Evolutionary conservation across 257 asterid species (phyloP).

Genomic region (Lantana camara): DNA sequence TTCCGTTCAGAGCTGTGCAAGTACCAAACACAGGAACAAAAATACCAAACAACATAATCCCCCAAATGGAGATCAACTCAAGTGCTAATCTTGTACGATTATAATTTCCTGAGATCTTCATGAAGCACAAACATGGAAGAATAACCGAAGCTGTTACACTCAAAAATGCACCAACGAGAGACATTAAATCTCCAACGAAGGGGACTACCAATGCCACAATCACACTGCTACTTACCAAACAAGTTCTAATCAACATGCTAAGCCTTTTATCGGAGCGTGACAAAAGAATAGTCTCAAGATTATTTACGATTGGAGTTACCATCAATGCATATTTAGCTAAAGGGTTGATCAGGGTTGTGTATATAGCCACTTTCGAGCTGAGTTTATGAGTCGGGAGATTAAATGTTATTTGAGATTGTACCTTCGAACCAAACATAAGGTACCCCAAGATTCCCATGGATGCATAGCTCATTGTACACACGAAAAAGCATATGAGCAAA

Average conservation of each 20-base stretch:
- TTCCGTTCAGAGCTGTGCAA: too few relatives aligned
- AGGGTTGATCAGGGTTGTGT: slow-evolving; percentile 58
- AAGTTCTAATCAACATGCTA: slow-evolving; percentile 1
- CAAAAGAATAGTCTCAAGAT: slow-evolving; percentile 35
- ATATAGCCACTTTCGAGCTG: slow-evolving; percentile 59
- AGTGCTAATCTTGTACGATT: too few relatives aligned
- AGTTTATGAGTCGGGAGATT: slow-evolving; percentile 45
- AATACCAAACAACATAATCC: too few relatives aligned
- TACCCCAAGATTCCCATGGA: slow-evolving; percentile 56
- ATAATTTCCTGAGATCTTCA: too few relatives aligned
- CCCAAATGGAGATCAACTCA: too few relatives aligned
- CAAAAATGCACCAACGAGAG: too few relatives aligned
- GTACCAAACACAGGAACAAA: too few relatives aligned
- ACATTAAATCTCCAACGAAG: slow-evolving; percentile 55
- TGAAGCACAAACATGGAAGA: too few relatives aligned
- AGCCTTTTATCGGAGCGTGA: too few relatives aligned
- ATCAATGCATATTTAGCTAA: slow-evolving; percentile 67
- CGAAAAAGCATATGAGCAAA: slow-evolving; percentile 43
- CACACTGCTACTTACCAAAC: slow-evolving; percentile 45
- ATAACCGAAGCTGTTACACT: too few relatives aligned
- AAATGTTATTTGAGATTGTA: slow-evolving; percentile 58
- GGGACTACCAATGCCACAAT: slow-evolving; percentile 58
- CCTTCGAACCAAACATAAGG: slow-evolving; percentile 53
- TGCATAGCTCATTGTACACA: slow-evolving; percentile 46
- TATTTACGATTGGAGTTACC: slow-evolving; percentile 49